phyloP scores from a whole-genome alignment of 2,329 filamentous ascomycete genomes.

The Huntiella decipiens region DNA sequence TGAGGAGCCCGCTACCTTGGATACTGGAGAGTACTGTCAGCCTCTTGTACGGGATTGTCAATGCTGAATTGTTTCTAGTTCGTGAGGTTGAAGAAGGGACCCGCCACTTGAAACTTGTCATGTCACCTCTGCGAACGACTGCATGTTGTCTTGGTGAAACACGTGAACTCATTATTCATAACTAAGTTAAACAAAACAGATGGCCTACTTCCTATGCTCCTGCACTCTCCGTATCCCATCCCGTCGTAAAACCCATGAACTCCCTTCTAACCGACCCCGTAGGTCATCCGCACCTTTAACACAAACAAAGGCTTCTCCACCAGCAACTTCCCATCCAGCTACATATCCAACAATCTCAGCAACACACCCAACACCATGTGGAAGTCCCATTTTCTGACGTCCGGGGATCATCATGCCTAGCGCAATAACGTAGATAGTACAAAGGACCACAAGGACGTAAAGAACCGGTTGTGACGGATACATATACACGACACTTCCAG shows the following conservation, averaged over 20 bases:
- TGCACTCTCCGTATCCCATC: conserved; percentile 27
- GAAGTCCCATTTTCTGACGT: conserved; percentile 43
- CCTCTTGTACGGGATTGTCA: too few species aligned
- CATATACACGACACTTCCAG: conserved; percentile 37
- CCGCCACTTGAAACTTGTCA: too few species aligned
- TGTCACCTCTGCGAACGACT: too few species aligned
- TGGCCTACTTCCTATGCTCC: conserved; percentile 5
- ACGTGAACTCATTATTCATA: too few species aligned
- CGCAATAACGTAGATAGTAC: conserved; percentile 48
- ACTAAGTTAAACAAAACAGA: too few species aligned
- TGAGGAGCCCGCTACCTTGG: too few species aligned
- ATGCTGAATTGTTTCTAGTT: too few species aligned
- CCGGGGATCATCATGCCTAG: conserved; percentile 42
- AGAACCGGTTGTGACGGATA: conserved; percentile 56
- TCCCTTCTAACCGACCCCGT: conserved; percentile 38
- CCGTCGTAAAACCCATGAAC: conserved; percentile 31
- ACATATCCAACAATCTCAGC: conserved; percentile 65
- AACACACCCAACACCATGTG: conserved; percentile 52
- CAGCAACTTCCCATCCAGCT: conserved; percentile 49
- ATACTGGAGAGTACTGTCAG: too few species aligned
- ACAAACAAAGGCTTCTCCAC: conserved; percentile 54
- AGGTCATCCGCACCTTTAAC: conserved; percentile 50
- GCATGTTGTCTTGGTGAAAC: too few species aligned
- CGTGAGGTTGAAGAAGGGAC: too few species aligned
- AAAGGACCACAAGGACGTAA: conserved; percentile 51